Percentiles rank a stretch among this genome's conserved stretches.
Conservation (phyloP, 2,329 filamentous ascomycete species). For the Lachnellula willkommii region DNA sequence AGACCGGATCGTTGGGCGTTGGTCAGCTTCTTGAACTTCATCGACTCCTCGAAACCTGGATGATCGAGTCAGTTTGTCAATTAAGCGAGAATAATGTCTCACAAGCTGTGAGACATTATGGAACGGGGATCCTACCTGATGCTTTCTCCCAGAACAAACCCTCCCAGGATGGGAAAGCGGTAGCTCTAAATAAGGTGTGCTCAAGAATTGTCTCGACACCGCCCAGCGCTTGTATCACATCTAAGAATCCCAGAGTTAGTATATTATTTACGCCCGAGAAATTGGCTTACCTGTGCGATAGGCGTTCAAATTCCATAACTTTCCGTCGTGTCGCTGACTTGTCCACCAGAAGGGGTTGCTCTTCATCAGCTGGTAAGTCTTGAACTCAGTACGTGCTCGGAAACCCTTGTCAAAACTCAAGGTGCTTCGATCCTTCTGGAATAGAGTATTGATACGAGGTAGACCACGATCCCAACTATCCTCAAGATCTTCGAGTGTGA, state of each 20-base stretch:
- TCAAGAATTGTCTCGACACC: slow-evolving; percentile 98
- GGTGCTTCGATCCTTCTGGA: slow-evolving; percentile 97
- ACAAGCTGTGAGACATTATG: background rate
- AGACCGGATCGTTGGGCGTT: slow-evolving; percentile 95
- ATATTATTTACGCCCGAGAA: too few relatives aligned
- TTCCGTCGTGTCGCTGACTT: slow-evolving; percentile 92
- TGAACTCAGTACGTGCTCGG: slow-evolving; percentile 91
- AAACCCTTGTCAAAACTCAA: slow-evolving; percentile 98
- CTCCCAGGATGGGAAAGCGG: slow-evolving; percentile 95
- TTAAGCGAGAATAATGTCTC: background rate
- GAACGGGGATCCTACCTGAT: slow-evolving; percentile 24
- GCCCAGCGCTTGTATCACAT: slow-evolving; percentile 86
- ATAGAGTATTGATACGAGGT: slow-evolving; percentile 95
- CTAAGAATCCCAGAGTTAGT: slow-evolving; percentile 31
- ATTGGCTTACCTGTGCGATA: slow-evolving; percentile 60
- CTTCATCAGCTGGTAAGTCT: slow-evolving; percentile 98
- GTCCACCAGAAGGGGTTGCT: slow-evolving; percentile 99
- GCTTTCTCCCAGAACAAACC: slow-evolving; percentile 85
- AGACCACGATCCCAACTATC: slow-evolving; percentile 98
- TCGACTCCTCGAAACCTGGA: slow-evolving; percentile 45
- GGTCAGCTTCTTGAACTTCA: slow-evolving; percentile 99
- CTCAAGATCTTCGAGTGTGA: slow-evolving; percentile 93
- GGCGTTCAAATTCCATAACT: slow-evolving; percentile 93
- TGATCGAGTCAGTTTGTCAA: slow-evolving; percentile 17
- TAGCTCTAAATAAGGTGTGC: slow-evolving; percentile 94